phyloP scores from a whole-genome alignment of 2,329 filamentous ascomycete species.

The Colletotrichum sp. region DNA sequence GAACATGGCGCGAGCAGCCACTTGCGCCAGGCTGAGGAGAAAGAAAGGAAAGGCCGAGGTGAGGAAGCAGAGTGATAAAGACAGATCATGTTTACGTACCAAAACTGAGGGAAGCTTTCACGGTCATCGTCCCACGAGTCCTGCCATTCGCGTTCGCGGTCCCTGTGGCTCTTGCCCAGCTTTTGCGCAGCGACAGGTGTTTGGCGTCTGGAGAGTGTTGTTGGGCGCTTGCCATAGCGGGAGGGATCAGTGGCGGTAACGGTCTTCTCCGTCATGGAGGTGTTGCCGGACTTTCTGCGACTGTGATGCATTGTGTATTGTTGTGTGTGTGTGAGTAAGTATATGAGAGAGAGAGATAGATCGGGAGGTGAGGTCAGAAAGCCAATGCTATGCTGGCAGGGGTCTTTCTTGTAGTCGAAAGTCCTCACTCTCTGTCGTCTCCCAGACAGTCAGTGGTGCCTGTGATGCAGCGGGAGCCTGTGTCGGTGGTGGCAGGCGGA shows the following conservation, averaged over 20 bases:
- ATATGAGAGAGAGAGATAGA: conserved; percentile 18
- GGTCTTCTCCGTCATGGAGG: conserved; percentile 59
- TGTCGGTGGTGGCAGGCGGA: conserved; percentile 5
- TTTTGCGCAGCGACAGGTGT: conserved; percentile 47
- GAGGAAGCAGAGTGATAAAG: conserved; percentile 1
- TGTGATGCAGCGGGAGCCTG: neutral
- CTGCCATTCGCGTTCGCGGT: conserved; percentile 56
- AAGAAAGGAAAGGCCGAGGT: neutral
- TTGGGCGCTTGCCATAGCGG: conserved; percentile 51
- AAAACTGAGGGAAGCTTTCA: conserved; percentile 70
- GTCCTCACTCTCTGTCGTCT: neutral
- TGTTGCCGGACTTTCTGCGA: conserved; percentile 62
- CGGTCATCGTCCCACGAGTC: conserved; percentile 62
- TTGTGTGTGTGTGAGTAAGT: conserved; percentile 4
- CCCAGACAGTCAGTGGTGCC: neutral
- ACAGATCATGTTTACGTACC: conserved; percentile 50
- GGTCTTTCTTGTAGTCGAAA: conserved; percentile 12
- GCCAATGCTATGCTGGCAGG: conserved; percentile 7
- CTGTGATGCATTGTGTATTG: conserved; percentile 56
- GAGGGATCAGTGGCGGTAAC: conserved; percentile 50
- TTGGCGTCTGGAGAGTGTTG: conserved; percentile 48
- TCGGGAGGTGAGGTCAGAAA: neutral
- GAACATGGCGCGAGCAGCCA: conserved; percentile 9
- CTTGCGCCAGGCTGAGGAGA: neutral
- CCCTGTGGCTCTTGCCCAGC: conserved; percentile 54